These are phyloP conservation scores for Lasiodiplodia theobromae DNA, from an alignment of 2,329 filamentous ascomycete species.

Conservation along the genomic window DNA sequence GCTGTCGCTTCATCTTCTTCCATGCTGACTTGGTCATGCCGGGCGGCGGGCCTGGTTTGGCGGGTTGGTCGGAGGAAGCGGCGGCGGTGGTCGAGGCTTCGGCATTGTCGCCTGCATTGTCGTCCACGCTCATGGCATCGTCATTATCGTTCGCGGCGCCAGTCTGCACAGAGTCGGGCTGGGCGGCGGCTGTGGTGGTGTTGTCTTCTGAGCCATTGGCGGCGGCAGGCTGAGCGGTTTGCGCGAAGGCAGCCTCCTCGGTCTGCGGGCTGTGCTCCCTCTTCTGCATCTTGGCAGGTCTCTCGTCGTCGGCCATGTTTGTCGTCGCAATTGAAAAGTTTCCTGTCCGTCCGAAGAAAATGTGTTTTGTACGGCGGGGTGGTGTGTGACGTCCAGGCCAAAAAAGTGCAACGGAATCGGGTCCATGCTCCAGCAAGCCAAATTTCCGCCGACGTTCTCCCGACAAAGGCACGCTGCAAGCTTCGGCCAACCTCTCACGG, in stretches of 20 bases:
- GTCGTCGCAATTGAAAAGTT: not conserved
- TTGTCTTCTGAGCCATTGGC: conserved; percentile 15
- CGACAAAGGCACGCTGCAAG: not conserved
- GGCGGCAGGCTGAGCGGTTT: not conserved
- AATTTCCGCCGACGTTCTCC: not conserved
- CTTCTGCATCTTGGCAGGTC: conserved; percentile 30
- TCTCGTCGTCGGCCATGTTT: conserved; percentile 28
- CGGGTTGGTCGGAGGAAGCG: conserved; percentile 17
- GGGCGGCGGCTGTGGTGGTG: not conserved
- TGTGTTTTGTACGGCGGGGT: not conserved
- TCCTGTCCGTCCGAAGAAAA: too few species aligned
- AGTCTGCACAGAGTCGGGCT: not conserved
- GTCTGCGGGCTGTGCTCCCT: conserved; percentile 20
- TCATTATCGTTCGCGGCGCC: not conserved
- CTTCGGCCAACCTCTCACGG: conserved; percentile 24
- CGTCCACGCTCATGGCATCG: conserved; percentile 30
- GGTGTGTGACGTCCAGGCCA: not conserved
- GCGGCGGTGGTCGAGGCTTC: not conserved
- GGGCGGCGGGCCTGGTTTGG: conserved; percentile 21
- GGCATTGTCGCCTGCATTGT: conserved; percentile 15
- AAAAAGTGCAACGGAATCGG: conserved; percentile 1
- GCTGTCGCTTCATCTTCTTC: conserved; percentile 76
- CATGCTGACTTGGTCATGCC: conserved; percentile 78
- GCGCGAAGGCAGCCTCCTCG: conserved; percentile 17
- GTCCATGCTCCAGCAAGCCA: not conserved